Conservation (phyloP, 23 red algal species). For the Chondrus crispus region DNA sequence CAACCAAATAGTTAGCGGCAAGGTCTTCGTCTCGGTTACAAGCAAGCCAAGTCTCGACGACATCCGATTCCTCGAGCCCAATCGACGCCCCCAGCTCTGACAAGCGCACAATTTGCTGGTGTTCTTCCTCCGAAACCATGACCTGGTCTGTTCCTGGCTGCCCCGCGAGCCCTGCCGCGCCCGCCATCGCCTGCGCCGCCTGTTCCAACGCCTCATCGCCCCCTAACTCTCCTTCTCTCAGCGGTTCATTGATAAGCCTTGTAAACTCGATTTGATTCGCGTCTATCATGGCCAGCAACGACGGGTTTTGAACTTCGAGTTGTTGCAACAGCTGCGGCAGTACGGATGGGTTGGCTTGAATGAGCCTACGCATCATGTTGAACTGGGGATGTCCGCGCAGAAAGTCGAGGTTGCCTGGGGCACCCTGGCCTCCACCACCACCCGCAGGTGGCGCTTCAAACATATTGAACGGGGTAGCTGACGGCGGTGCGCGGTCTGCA, state of each 20-base stretch:
- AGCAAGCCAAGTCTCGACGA: slow-evolving; percentile 91
- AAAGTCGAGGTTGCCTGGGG: slow-evolving; percentile 70
- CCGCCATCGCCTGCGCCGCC: slow-evolving; percentile 50
- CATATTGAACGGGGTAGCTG: slow-evolving; percentile 74
- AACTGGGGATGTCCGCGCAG: slow-evolving; percentile 77
- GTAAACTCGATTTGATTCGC: slow-evolving; percentile 89
- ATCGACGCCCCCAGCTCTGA: slow-evolving; percentile 70
- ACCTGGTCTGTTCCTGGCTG: slow-evolving; percentile 32
- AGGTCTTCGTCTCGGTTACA: slow-evolving; percentile 88
- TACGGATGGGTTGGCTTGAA: slow-evolving; percentile 82
- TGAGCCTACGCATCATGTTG: slow-evolving; percentile 80
- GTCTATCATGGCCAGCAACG: slow-evolving; percentile 76
- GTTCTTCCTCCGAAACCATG: slow-evolving; percentile 83
- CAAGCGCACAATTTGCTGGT: slow-evolving; percentile 79
- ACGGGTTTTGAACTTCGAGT: slow-evolving; percentile 72
- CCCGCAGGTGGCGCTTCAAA: slow-evolving; percentile 47
- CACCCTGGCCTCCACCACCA: neutral
- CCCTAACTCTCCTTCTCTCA: slow-evolving; percentile 53
- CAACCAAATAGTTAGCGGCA: slow-evolving; percentile 92
- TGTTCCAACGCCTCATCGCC: slow-evolving; percentile 64
- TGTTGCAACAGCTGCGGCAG: slow-evolving; percentile 85
- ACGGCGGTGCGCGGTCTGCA: neutral
- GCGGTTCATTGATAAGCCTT: slow-evolving; percentile 86
- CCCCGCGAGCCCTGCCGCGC: slow-evolving; percentile 16
- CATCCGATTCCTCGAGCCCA: slow-evolving; percentile 61